phyloP scores from a whole-genome alignment of 2,329 filamentous ascomycete genomes.

The Apiospora arundinis region DNA sequence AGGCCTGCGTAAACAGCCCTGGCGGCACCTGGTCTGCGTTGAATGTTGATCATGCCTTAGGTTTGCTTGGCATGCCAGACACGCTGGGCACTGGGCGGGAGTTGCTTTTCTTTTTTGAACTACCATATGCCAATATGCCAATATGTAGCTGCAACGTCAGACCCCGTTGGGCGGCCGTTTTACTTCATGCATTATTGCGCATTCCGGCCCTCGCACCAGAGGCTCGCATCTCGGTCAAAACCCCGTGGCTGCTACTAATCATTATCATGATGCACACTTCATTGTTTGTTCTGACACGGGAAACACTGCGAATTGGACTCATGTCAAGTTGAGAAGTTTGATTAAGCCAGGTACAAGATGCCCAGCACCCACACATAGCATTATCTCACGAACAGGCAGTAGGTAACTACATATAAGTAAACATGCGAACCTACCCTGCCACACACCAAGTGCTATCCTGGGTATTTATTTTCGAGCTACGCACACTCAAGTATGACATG shows the following conservation, averaged over 20 bases:
- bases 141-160: neutral
- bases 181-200: conserved; percentile 13
- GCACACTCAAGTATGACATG: neutral
- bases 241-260: neutral
- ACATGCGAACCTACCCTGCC: too few relatives aligned
- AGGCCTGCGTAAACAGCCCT: neutral
- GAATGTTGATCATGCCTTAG: conserved; percentile 19
- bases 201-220: neutral
- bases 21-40: neutral
- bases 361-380: too few relatives aligned
- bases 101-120: conserved; percentile 3
- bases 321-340: too few relatives aligned
- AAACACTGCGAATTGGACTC: too few relatives aligned
- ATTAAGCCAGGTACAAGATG: too few relatives aligned
- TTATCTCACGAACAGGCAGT: too few relatives aligned
- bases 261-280: neutral
- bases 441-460: too few relatives aligned
- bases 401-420: too few relatives aligned
- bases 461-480: neutral
- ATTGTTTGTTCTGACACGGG: neutral
- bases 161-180: conserved; percentile 10
- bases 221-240: neutral
- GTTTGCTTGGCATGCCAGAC: conserved; percentile 15
- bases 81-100: conserved; percentile 5
- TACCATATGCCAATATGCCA: too few relatives aligned